Percentiles rank a stretch among this genome's conserved stretches.
phyloP scores from a whole-genome alignment of 2,329 filamentous ascomycete genomes.

The Truncatella angustata region DNA sequence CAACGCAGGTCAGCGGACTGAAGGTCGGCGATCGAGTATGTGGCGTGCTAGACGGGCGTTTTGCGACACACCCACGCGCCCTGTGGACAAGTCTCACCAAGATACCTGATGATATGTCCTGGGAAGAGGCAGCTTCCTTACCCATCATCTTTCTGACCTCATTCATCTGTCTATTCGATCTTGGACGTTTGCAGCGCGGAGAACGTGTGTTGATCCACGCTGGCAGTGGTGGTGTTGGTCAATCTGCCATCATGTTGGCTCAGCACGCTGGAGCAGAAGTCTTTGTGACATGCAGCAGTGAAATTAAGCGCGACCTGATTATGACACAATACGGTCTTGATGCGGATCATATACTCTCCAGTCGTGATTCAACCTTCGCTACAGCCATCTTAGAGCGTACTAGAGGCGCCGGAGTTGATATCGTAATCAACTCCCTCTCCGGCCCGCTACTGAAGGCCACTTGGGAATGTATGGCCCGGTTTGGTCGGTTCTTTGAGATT shows the following conservation, averaged over 20 bases:
- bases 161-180: constrained; percentile 22
- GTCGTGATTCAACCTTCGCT: background rate
- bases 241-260: constrained; percentile 19
- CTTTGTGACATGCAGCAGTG: background rate
- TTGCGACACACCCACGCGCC: background rate
- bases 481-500: constrained; percentile 3
- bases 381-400: background rate
- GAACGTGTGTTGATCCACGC: constrained; percentile 23
- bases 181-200: constrained; percentile 22
- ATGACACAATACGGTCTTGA: background rate
- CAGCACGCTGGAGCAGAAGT: constrained; percentile 21
- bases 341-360: background rate
- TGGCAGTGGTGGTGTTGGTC: constrained; percentile 19
- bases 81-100: background rate
- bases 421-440: constrained; percentile 20
- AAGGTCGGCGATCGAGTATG: background rate
- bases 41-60: background rate
- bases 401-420: background rate
- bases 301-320: background rate
- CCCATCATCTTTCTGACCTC: constrained; percentile 26
- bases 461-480: background rate
- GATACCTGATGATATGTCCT: background rate
- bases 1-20: background rate
- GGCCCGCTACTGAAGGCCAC: background rate
- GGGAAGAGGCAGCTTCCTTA: constrained; percentile 19